phyloP scores from a whole-genome alignment of 345 rosid species.

The Theobroma cacao region DNA sequence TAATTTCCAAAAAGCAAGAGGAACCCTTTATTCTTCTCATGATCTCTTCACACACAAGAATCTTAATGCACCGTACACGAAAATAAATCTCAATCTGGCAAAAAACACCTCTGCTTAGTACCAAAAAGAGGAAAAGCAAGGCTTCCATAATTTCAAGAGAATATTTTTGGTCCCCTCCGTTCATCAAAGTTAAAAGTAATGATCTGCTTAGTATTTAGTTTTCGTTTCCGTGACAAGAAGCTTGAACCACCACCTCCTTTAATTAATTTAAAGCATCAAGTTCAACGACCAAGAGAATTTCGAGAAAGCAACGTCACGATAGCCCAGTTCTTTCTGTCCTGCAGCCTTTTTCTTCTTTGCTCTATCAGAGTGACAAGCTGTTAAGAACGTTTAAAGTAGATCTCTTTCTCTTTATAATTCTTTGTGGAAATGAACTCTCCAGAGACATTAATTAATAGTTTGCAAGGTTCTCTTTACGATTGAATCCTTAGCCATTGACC shows the following conservation, averaged over 20 bases:
- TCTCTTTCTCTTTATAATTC: not conserved
- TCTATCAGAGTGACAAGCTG: not conserved
- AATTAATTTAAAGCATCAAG: constrained; percentile 1
- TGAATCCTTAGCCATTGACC: not conserved
- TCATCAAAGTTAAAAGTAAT: not conserved
- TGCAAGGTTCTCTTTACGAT: not conserved
- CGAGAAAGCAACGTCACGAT: not conserved
- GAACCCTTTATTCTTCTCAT: not conserved
- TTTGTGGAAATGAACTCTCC: not conserved
- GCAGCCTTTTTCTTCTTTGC: not conserved
- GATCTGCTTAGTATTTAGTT: not conserved
- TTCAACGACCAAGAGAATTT: not conserved
- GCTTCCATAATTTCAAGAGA: not conserved
- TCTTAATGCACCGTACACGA: not conserved
- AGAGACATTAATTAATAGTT: not conserved
- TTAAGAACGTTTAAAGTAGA: not conserved
- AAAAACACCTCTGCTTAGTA: not conserved
- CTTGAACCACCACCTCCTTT: not conserved
- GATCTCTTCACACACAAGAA: not conserved
- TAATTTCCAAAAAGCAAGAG: not conserved
- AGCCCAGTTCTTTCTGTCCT: not conserved
- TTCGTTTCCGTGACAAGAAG: not conserved
- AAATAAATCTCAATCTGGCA: not conserved
- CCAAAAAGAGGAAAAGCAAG: not conserved
- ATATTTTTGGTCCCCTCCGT: not conserved